Evolutionary conservation across 176 grass and related monocot genomes (phyloP).

Genomic region (Typha latifolia): DNA sequence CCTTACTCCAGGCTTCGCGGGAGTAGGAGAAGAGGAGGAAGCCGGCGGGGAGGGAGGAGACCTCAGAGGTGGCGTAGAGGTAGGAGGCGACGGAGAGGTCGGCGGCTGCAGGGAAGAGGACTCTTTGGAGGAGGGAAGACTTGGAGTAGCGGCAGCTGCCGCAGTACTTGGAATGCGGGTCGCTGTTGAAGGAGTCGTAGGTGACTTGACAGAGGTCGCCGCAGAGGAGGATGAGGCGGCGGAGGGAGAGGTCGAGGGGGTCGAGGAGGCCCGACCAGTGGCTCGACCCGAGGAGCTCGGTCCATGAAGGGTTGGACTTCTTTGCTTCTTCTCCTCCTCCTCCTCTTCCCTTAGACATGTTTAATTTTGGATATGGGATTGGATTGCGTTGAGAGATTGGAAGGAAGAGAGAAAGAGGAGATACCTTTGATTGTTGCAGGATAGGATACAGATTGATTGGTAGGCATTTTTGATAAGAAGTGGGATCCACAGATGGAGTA

Average conservation of each 20-base stretch:
- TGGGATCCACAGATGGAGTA: too few relatives aligned
- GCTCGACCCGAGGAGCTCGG: constrained; percentile 55
- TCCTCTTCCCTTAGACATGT: not conserved
- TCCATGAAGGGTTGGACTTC: constrained; percentile 33
- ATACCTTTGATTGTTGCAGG: too few relatives aligned
- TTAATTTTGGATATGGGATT: too few relatives aligned
- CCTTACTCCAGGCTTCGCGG: constrained; percentile 78
- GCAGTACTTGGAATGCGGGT: constrained; percentile 49
- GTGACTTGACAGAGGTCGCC: constrained; percentile 88
- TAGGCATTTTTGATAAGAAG: too few relatives aligned
- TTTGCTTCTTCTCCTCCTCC: not conserved
- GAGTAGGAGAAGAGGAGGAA: constrained; percentile 53
- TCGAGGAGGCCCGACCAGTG: constrained; percentile 73
- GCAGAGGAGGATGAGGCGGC: constrained; percentile 62
- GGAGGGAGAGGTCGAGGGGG: constrained; percentile 64
- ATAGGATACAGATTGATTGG: too few relatives aligned
- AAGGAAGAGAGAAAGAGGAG: too few relatives aligned
- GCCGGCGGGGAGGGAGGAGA: constrained; percentile 28
- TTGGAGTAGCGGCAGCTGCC: constrained; percentile 75
- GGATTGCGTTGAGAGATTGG: too few relatives aligned
- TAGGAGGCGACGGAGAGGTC: constrained; percentile 42
- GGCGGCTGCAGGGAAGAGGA: constrained; percentile 36
- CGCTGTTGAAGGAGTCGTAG: constrained; percentile 83
- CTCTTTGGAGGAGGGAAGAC: constrained; percentile 32
- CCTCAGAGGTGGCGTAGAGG: constrained; percentile 58